Percentiles rank a stretch among this genome's conserved stretches.
phyloP scores from a whole-genome alignment of 2,329 filamentous ascomycete species.

The Plectosphaerella sp. region DNA sequence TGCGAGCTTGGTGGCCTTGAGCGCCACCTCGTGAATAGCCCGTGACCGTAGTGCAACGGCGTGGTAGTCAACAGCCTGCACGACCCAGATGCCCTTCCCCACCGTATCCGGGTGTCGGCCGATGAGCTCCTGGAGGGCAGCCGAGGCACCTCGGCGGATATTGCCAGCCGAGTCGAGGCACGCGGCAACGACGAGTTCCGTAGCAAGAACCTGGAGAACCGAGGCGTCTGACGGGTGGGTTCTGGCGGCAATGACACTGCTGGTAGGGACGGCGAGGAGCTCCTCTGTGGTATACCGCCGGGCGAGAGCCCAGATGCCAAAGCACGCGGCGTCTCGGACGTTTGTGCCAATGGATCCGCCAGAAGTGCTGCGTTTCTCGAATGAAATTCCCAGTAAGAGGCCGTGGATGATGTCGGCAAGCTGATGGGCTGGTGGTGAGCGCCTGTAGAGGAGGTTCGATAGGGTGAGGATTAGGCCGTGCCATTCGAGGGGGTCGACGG shows the following conservation, averaged over 20 bases:
- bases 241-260: constrained; percentile 37
- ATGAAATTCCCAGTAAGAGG: constrained; percentile 74
- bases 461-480: constrained; percentile 88
- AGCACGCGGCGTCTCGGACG: constrained; percentile 91
- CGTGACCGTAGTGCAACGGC: constrained; percentile 81
- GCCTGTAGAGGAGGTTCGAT: constrained; percentile 79
- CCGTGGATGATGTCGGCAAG: constrained; percentile 72
- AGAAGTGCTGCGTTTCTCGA: constrained; percentile 82
- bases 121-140: constrained; percentile 88
- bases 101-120: constrained; percentile 88
- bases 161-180: constrained; percentile 90
- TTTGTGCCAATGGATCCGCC: constrained; percentile 85
- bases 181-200: constrained; percentile 74
- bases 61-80: constrained; percentile 91
- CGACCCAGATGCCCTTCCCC: constrained; percentile 73
- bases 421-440: constrained; percentile 68
- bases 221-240: constrained; percentile 32
- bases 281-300: constrained; percentile 81
- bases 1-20: constrained; percentile 63
- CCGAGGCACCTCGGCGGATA: constrained; percentile 86
- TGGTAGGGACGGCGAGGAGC: constrained; percentile 57
- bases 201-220: constrained; percentile 73
- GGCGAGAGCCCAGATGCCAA: constrained; percentile 90
- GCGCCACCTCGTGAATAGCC: constrained; percentile 74
- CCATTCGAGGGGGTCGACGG: constrained; percentile 81